These are phyloP conservation scores for Ophiocytium majus DNA, from an alignment of 352 stramenopile genomes.

Conservation along the genomic window DNA sequence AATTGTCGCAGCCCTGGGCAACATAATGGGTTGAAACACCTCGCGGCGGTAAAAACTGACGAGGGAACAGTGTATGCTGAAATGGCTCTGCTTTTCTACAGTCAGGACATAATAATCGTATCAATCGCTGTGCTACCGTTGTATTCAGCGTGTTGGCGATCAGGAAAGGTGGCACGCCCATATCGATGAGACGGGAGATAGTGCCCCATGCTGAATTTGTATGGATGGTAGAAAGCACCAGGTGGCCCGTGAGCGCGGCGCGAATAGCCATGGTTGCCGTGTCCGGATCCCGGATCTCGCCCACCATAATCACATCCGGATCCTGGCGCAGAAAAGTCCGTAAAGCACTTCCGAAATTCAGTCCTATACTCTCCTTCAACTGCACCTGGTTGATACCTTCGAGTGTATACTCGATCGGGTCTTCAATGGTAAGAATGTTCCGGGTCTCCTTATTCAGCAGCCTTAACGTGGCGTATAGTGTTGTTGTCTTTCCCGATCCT, in stretches of 20 bases:
- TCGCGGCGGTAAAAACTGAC: background rate
- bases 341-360: constrained; percentile 8
- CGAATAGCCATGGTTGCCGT: background rate
- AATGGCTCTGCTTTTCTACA: constrained; percentile 2
- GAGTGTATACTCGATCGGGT: background rate
- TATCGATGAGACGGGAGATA: background rate
- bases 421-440: constrained; percentile 1
- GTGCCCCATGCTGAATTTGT: constrained; percentile 11
- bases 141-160: background rate
- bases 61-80: background rate
- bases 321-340: too few species aligned
- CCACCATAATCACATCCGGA: constrained; percentile 5
- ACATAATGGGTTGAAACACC: background rate
- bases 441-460: constrained; percentile 6
- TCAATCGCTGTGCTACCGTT: constrained; percentile 16
- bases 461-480: background rate
- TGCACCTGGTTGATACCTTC: constrained; percentile 12
- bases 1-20: background rate
- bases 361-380: constrained; percentile 12
- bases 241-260: background rate
- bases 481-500: constrained; percentile 5
- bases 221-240: constrained; percentile 15
- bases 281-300: constrained; percentile 4
- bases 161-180: constrained; percentile 5
- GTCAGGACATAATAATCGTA: background rate